Evolutionary conservation across 106 monocot species (phyloP).

Genomic region (Amphibolis antarctica): DNA sequence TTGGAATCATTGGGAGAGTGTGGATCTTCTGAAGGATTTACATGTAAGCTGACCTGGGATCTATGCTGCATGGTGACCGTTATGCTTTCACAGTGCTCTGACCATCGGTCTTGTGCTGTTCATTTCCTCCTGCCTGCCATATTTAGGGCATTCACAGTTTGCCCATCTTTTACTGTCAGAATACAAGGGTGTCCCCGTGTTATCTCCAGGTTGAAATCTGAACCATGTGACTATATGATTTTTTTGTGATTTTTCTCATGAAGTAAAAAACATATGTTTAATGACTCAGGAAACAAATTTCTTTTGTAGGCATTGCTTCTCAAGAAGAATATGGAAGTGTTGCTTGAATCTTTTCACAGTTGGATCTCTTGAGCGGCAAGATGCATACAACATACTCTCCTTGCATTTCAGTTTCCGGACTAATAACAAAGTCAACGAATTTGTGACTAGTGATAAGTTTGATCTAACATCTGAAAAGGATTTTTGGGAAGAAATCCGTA

Average conservation of each 20-base stretch:
- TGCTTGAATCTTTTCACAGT: constrained; percentile 47
- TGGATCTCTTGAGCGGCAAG: constrained; percentile 46
- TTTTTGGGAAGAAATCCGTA: constrained; percentile 67
- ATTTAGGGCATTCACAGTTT: constrained; percentile 19
- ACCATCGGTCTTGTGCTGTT: constrained; percentile 36
- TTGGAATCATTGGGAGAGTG: background rate
- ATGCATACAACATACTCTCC: constrained; percentile 62
- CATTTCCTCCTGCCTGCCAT: constrained; percentile 46
- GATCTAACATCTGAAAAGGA: constrained; percentile 31
- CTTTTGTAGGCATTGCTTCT: constrained; percentile 37
- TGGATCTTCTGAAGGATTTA: constrained; percentile 11
- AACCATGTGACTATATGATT: background rate
- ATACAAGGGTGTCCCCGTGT: constrained; percentile 10
- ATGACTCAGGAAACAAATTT: background rate
- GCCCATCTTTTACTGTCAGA: constrained; percentile 22
- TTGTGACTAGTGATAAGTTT: constrained; percentile 15
- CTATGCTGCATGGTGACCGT: constrained; percentile 29
- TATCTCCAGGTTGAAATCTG: constrained; percentile 38
- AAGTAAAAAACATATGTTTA: background rate
- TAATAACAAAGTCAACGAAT: constrained; percentile 1
- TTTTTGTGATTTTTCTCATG: background rate
- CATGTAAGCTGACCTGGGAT: constrained; percentile 44
- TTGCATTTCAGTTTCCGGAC: constrained; percentile 31
- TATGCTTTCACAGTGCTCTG: constrained; percentile 30
- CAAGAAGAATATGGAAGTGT: constrained; percentile 43